Base-by-base conservation (phyloP, 2,329 filamentous ascomycete species). In the Lecanicillium sp. region DNA sequence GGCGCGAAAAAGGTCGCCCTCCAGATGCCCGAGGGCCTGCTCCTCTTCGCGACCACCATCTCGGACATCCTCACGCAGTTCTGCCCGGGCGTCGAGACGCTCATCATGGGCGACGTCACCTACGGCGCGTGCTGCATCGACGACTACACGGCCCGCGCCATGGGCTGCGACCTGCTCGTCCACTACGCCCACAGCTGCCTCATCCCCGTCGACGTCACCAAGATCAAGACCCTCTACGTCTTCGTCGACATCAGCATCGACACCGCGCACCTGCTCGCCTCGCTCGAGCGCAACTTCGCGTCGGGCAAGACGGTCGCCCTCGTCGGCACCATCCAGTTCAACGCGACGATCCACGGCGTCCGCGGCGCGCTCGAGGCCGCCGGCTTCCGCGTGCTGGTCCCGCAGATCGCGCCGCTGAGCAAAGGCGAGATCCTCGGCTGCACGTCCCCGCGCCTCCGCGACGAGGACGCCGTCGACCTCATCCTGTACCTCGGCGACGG, bases 101-200 rank as follows among this genome's bases (percentile, higher is more conserved):
- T 97, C 46, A 98, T 98, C 65, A 98, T 98, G 93, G 93, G 93
- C 52, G 93, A 98, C 64, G 93, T 98, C 36, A 98, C 93, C 1
- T 98, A 98, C 65, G 93, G 93, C 54, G 93, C 93, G 19, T 98
- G 93, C 72, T 98, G 93, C 63, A 96, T 98, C 58, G 93, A 98
- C 64, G 93, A 98, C 69, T 98, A 94, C 69, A 98, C 93, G 0
- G 94, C 93, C 2, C 77, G 91, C 37, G 93, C 94, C 1, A 77
- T 98, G 19, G 93, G 90, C 2, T 98, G 93, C 64, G 93, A 98
- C 58, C 73, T 98, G 6, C 75, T 98, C 9, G 87, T 98, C 1
- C 93, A 98, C 69, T 98, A 98, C 63, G 93, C 93, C 1, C 93
- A 98, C 69, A 94, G 87, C 62, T 98, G 93, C 59, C 75, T 98